Base-by-base conservation (phyloP, 75 land plant species). In the Cunninghamia lanceolata region DNA sequence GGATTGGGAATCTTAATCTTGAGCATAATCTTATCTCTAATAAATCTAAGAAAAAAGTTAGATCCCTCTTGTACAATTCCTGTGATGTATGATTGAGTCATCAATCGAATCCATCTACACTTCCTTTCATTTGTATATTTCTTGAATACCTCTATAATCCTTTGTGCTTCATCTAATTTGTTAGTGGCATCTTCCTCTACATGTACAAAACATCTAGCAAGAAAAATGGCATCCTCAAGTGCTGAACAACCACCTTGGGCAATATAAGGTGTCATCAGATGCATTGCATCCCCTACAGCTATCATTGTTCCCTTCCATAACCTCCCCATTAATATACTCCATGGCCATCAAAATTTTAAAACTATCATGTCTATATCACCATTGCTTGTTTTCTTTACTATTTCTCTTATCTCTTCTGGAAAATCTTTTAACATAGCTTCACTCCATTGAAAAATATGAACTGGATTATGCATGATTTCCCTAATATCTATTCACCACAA, bases 281-380 rank as follows among this genome's bases (percentile, higher is more conserved):
- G 95, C 89, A 93, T 56, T 9, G 95, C 95, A 59, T 94, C 95
- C 9, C 95, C 95, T 32, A 93, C 94, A 46, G 89, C 88, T 15
- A 91, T 88, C 82, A 91, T 89, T 34, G 68, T 52, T 15, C 89
- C 90, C n/a, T 59, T 40, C 46, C 80, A 17, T 16, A 84, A 15
- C 6, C 45, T 50, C 35, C 87, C 82, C 39, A 86, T 46, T 2
- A 85, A 16, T 53, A 89, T 30, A 21, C 83, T 43, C 90, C 89
- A 89, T 30, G 91, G 91, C 86, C 47, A 70, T 45, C 95, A 14
- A 83, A 89, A 83, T 83, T 85, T 19, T 13, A 91, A 9, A 3
- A 73, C 85, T 84, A 78, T 81, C 73, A 84, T 87, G 45, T 56
- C 88, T 63, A 87, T 21, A 42, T 42, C 46, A 16, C 87, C 75